Conservation (phyloP, 2,329 filamentous ascomycete species). For the Penicillium verrucosum region DNA sequence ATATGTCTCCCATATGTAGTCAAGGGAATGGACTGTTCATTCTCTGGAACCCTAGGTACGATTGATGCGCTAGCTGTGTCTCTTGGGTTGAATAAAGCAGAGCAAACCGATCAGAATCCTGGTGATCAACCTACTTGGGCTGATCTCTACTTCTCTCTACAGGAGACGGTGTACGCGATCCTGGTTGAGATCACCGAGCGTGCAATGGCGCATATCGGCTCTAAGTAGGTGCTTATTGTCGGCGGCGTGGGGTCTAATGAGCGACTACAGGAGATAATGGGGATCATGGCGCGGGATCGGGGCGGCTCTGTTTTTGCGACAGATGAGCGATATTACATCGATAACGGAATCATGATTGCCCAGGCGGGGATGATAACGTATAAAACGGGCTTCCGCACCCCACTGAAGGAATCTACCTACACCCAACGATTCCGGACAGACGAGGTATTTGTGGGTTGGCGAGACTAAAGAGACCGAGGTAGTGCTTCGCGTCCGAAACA, state of each 20-base stretch:
- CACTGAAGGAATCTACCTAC: not conserved
- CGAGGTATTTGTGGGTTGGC: not conserved
- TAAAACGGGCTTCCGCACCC: not conserved
- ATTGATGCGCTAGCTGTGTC: slow-evolving; percentile 55
- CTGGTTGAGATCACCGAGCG: slow-evolving; percentile 97
- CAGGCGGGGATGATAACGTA: not conserved
- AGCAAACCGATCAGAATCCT: slow-evolving; percentile 8
- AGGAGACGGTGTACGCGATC: slow-evolving; percentile 96
- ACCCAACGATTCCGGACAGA: not conserved
- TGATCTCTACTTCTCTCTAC: slow-evolving; percentile 88
- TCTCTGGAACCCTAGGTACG: slow-evolving; percentile 74
- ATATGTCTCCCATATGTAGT: slow-evolving; percentile 89
- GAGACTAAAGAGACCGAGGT: not conserved
- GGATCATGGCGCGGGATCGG: slow-evolving; percentile 84
- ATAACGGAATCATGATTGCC: slow-evolving; percentile 94
- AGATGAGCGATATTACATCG: slow-evolving; percentile 96
- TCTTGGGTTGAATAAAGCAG: not conserved
- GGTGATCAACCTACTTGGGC: slow-evolving; percentile 59
- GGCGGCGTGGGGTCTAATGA: slow-evolving; percentile 95
- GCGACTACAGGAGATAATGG: slow-evolving; percentile 96
- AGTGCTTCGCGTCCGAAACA: not conserved
- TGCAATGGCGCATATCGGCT: slow-evolving; percentile 96
- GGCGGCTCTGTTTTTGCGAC: slow-evolving; percentile 91
- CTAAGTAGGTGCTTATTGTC: slow-evolving; percentile 85
- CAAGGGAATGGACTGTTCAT: slow-evolving; percentile 94